A percentile compares a stretch with the other conserved stretches of the same genome.
Conservation (phyloP, 257 asterid species). For the Solanum chmielewskii region DNA sequence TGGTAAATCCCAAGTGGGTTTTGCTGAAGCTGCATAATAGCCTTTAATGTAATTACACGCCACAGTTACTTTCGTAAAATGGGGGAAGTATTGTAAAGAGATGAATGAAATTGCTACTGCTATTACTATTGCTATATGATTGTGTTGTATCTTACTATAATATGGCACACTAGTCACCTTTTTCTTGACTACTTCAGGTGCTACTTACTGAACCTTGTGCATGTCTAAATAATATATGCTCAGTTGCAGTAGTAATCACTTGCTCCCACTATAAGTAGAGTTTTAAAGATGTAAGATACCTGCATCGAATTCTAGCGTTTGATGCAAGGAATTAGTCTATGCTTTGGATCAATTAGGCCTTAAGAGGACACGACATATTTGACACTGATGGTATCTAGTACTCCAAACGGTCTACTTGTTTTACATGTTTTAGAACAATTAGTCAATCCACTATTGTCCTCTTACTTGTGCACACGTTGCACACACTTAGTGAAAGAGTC, state of each 20-base stretch:
- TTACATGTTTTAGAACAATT: neutral
- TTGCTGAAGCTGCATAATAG: slow-evolving; percentile 65
- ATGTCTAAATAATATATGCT: neutral
- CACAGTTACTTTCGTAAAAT: neutral
- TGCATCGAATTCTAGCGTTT: neutral
- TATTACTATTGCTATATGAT: neutral
- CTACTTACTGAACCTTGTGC: neutral
- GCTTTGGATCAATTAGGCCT: neutral
- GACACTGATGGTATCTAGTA: neutral
- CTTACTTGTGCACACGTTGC: neutral
- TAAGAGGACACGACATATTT: neutral
- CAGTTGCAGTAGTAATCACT: neutral
- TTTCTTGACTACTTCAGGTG: neutral
- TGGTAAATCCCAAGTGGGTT: slow-evolving; percentile 80
- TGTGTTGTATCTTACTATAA: neutral
- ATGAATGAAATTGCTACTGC: neutral
- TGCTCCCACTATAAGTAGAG: neutral
- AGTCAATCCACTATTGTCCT: neutral
- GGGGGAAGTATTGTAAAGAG: neutral
- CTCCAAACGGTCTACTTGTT: neutral
- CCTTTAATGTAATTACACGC: neutral
- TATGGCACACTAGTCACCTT: neutral
- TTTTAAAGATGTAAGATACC: neutral
- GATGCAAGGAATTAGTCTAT: neutral
- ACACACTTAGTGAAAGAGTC: neutral